Conservation (phyloP, 495 filamentous ascomycete genomes). For the Cudoniella acicularis region DNA sequence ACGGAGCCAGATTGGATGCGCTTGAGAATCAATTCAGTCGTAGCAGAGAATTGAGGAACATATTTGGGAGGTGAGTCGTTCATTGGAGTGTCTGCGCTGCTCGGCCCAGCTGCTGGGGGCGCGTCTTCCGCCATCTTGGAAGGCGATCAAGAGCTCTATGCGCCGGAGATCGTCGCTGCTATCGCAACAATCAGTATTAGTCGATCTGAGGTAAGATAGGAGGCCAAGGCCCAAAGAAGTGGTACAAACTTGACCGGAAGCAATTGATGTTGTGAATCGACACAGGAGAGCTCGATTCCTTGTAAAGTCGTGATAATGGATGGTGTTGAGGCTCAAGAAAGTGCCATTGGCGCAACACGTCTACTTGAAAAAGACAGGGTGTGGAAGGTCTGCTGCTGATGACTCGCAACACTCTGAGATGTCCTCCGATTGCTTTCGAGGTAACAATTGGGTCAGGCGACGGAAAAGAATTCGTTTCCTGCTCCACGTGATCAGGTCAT, state of each 20-base stretch:
- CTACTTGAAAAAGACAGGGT: neutral
- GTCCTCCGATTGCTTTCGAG: neutral
- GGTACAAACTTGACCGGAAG: slow-evolving; percentile 6
- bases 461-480: neutral
- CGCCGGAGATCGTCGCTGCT: slow-evolving; percentile 13
- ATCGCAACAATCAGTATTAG: neutral
- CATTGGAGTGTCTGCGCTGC: slow-evolving; percentile 11
- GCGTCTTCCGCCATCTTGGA: slow-evolving; percentile 12
- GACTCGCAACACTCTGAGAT: slow-evolving; percentile 5
- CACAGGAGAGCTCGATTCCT: neutral
- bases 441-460: slow-evolving; percentile 13
- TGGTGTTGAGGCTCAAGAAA: slow-evolving; percentile 8
- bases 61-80: slow-evolving; percentile 24
- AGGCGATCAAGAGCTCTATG: slow-evolving; percentile 7
- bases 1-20: slow-evolving; percentile 35
- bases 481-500: slow-evolving; percentile 13
- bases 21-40: slow-evolving; percentile 56
- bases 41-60: slow-evolving; percentile 47
- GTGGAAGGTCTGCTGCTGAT: neutral
- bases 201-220: neutral
- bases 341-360: slow-evolving; percentile 6
- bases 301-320: neutral
- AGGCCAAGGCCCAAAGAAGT: neutral
- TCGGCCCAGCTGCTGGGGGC: slow-evolving; percentile 8
- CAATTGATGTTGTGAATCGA: slow-evolving; percentile 3